Evolutionary conservation across 306 rosid genomes (phyloP), one percentile per base, ranked within the genome.

Genomic region (Chamaecrista fasciculata): DNA sequence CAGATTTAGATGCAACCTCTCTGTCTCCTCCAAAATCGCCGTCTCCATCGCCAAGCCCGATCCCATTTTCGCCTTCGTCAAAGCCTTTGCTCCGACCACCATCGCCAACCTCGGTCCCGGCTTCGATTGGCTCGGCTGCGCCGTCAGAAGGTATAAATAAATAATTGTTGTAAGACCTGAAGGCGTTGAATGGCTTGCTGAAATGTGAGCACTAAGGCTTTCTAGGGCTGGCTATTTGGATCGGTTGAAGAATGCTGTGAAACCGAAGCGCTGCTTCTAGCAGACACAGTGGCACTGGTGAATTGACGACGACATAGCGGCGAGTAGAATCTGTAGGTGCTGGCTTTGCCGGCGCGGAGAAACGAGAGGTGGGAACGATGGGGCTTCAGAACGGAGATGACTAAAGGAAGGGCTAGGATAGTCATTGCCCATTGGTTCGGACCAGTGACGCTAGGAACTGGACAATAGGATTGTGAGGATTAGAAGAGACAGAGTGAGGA

Each of bases 161-260:
- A n/a, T n/a, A n/a, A n/a, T n/a, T n/a, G n/a, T 10, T 66, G 58
- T 24, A 62, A 37, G 57, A 90, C 98, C 98, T 93, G 98, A 72
- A 93, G 98, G 60, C 97, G 90, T 67, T 90, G 98, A 85, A 93
- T 85, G 68, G 97, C 97, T 88, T 90, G 97, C 61, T 93, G 98
- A 59, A 93, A 93, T 59, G 90, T 88, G 24, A 87, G 91, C 42
- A 73, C 80, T 0, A 94, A 67, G 24, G 80, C 4, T 28, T 76
- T 84, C 40, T 36, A 43, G 2, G 79, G 46, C 23, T 67, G 78
- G 53, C 25, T 28, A 49, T 50, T 70, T 2, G 83, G 49, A 10
- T 66, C 78, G 4, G 73, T 24, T 0, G 83, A 66, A 1, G 91
- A 79, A 12, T 71, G 78, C 8, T 66, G 84, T 10, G 85, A 82